These are phyloP conservation scores for Calonectria fujianensis DNA, from an alignment of 2,329 filamentous ascomycete genomes.

Conservation along the genomic window DNA sequence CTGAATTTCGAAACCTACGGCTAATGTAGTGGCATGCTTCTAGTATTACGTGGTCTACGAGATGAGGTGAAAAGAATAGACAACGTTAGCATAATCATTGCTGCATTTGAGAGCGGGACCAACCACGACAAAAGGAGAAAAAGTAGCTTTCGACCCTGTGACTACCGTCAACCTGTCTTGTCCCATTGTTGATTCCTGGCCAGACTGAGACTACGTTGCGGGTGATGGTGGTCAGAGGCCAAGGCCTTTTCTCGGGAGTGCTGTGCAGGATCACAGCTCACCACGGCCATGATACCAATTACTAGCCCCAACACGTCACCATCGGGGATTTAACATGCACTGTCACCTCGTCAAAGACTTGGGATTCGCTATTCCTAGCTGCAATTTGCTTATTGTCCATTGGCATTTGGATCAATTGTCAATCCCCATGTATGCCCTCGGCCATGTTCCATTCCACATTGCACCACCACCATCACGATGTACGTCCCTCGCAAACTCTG, in stretches of 20 bases:
- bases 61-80: neutral
- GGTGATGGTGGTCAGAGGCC: slow-evolving; percentile 3
- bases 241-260: neutral
- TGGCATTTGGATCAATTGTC: no score
- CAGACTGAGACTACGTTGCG: neutral
- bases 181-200: neutral
- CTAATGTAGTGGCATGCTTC: neutral
- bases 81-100: neutral
- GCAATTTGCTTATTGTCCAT: neutral
- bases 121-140: no score
- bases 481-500: neutral
- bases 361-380: no score
- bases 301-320: neutral
- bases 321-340: neutral
- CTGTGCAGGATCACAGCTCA: neutral
- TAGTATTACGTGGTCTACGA: no score
- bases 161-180: neutral
- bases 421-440: no score
- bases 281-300: neutral
- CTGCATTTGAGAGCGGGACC: neutral
- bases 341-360: neutral
- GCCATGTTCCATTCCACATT: neutral
- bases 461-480: neutral
- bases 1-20: no score
- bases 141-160: neutral